Evolutionary conservation across 179 eudicot species (phyloP).

Genomic region (Beta corolliflora): DNA sequence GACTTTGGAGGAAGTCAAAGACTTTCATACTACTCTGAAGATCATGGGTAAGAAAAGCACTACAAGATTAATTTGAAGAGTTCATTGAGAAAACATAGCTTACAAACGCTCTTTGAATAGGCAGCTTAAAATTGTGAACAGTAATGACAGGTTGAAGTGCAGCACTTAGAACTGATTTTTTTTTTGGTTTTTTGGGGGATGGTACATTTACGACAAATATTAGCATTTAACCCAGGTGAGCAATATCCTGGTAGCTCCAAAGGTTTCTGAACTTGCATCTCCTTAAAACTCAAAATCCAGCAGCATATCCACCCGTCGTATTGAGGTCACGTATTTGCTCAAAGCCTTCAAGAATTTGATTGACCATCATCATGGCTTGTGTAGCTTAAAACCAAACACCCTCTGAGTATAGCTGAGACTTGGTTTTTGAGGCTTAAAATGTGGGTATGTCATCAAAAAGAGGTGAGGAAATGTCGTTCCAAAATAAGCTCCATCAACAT

Average conservation of each 20-base stretch:
- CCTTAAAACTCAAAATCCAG: conserved; percentile 10
- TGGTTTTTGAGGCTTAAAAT: conserved; percentile 70
- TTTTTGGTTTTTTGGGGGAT: not conserved
- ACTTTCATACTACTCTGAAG: conserved; percentile 12
- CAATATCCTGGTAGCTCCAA: conserved; percentile 22
- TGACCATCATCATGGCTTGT: conserved; percentile 47
- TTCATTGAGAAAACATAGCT: conserved; percentile 25
- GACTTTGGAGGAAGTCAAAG: not conserved
- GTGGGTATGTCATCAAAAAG: conserved; percentile 75
- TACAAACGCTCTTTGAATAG: conserved; percentile 32
- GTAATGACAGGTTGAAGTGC: conserved; percentile 31
- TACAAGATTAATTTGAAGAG: conserved; percentile 21
- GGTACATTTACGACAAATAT: conserved; percentile 30
- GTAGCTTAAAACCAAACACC: conserved; percentile 83
- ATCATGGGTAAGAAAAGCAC: conserved; percentile 18
- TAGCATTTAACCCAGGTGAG: conserved; percentile 24
- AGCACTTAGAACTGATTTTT: conserved; percentile 23
- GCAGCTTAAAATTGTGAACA: conserved; percentile 27
- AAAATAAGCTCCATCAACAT: conserved; percentile 77
- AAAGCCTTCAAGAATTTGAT: not conserved
- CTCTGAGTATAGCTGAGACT: conserved; percentile 63
- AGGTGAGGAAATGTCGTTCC: conserved; percentile 84
- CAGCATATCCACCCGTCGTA: not conserved
- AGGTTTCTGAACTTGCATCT: conserved; percentile 21
- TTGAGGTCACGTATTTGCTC: not conserved